Base-by-base conservation (phyloP, 805 yeast genomes). In the Cyberlindnera maclurae region DNA sequence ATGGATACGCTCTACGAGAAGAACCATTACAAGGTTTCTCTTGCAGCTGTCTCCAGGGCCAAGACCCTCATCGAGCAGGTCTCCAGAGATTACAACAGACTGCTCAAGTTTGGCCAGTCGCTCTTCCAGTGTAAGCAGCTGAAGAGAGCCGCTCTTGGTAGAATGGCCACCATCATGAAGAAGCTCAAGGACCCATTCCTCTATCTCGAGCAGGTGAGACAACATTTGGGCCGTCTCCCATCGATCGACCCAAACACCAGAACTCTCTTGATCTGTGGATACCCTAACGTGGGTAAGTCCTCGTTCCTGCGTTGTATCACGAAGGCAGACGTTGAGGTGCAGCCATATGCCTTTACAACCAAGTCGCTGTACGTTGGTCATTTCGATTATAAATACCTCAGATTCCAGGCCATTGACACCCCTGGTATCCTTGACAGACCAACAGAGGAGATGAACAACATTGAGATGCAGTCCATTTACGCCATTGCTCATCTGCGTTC, bases 341-440 rank as follows among this genome's bases (percentile, higher is more conserved):
- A 93, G 66, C 99, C 99, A 31, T 93, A 93, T 64, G 98, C 98
- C 26, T 93, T 93, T 79, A 93, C 99, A 51, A 93, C 99, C 45
- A 93, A 93, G 69, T 85, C 96, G 26, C 70, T 93, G 54, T 93
- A 87, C 56, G 99, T 93, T 42, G 99, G 99, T 51, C 99, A 93
- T 68, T 93, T 93, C 62, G 99, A 93, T 68, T 93, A 93, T 71
- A 93, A 93, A 68, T 94, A 93, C 64, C 71, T 93, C 58, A 75
- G 99, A 58, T 93, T 93, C 71, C 99, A 93, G 71, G 98, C 97
- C 40, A 93, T 93, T 59, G 99, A 93, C 66, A 93, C 98, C 29
- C 98, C 99, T 26, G 99, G 99, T 71, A 89, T 93, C 56, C 72
- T 93, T 62, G 99, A 93, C 66, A 80, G 97, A 64, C 98, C 98